These are phyloP conservation scores for Metarhizium humberi DNA, from an alignment of 2,329 filamentous ascomycete species.

Conservation along the genomic window DNA sequence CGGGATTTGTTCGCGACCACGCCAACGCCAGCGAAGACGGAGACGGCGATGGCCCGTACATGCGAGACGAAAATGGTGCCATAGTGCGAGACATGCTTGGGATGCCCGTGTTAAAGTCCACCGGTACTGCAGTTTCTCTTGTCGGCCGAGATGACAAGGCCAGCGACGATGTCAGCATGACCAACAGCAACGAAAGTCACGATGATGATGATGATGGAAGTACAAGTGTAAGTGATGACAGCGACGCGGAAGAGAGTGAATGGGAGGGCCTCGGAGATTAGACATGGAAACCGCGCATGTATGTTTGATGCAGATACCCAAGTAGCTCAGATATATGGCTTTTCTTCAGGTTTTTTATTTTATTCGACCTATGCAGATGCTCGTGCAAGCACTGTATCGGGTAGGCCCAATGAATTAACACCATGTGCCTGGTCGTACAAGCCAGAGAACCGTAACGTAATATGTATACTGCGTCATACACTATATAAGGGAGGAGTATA, in stretches of 20 bases:
- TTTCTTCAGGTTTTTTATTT: too few species aligned
- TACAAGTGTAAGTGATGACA: conserved; percentile 5
- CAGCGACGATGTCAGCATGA: conserved; percentile 8
- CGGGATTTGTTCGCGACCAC: conserved; percentile 54
- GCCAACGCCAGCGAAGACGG: conserved; percentile 3
- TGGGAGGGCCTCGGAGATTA: conserved; percentile 10
- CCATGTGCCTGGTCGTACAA: too few species aligned
- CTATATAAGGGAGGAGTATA: too few species aligned
- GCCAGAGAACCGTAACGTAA: too few species aligned
- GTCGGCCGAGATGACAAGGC: conserved; percentile 9
- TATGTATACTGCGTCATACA: too few species aligned
- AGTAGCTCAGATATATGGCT: too few species aligned
- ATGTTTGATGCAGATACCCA: too few species aligned
- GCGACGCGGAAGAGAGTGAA: conserved; percentile 8
- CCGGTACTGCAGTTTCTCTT: conserved; percentile 21
- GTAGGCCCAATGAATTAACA: too few species aligned
- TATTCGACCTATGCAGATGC: too few species aligned
- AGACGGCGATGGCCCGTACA: conserved; percentile 36
- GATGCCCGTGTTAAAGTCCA: conserved; percentile 27
- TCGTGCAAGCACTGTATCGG: too few species aligned
- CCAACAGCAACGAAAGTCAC: conserved; percentile 10
- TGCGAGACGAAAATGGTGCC: conserved; percentile 45
- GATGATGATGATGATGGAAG: conserved; percentile 8
- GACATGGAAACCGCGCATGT: background rate
- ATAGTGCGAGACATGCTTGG: conserved; percentile 34